A percentile compares a stretch with the other conserved stretches of the same genome.
phyloP scores from a whole-genome alignment of 805 yeast species.

The Starmera amethionina region DNA sequence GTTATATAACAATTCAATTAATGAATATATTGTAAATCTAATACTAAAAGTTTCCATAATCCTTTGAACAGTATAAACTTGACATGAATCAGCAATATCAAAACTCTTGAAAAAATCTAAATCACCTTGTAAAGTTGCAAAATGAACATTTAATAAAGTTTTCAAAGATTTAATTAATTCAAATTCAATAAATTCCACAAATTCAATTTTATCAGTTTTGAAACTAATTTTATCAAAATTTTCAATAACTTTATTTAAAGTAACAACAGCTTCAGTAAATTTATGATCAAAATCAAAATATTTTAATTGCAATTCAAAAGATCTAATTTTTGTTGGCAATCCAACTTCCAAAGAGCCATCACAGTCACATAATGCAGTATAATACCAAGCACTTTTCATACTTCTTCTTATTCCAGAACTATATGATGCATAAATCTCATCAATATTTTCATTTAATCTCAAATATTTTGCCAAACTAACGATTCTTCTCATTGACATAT shows the following conservation, averaged over 20 bases:
- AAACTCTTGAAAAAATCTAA: neutral
- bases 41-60: neutral
- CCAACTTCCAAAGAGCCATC: slow-evolving; percentile 1
- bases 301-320: neutral
- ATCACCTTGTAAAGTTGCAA: neutral
- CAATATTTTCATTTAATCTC: neutral
- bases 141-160: neutral
- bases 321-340: neutral
- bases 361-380: neutral
- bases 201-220: neutral
- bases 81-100: neutral
- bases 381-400: neutral
- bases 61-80: neutral
- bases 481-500: neutral
- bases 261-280: neutral
- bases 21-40: neutral
- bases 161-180: neutral
- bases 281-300: neutral
- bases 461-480: neutral
- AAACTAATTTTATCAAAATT: neutral
- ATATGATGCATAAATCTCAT: neutral
- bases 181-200: neutral
- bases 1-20: neutral
- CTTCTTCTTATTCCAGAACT: neutral
- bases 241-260: neutral